phyloP scores from a whole-genome alignment of 139 green algal species.

The Haematococcus lacustris region DNA sequence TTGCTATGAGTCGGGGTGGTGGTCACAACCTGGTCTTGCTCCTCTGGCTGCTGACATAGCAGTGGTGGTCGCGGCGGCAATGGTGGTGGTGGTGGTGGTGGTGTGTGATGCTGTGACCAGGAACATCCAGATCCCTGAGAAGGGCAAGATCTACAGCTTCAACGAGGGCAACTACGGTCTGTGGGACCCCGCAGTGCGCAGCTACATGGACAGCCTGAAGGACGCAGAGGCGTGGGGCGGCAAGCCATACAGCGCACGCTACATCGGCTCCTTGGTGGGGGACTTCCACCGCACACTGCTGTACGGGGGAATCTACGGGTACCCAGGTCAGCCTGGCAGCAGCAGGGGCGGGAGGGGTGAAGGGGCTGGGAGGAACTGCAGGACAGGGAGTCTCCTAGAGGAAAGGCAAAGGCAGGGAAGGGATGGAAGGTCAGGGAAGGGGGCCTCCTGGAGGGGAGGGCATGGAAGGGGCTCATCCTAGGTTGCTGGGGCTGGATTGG shows the following conservation, averaged over 20 bases:
- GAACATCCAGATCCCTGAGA: constrained; percentile 68
- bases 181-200: constrained; percentile 65
- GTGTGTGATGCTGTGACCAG: background rate
- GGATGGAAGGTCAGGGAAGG: no score
- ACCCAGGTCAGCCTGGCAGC: constrained; percentile 49
- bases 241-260: constrained; percentile 92
- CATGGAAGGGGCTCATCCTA: no score
- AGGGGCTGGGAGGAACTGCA: no score
- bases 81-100: no score
- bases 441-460: no score
- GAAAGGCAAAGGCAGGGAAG: no score
- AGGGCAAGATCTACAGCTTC: constrained; percentile 97
- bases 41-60: no score
- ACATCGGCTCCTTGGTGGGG: constrained; percentile 92
- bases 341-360: background rate
- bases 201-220: constrained; percentile 80
- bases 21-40: no score
- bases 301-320: constrained; percentile 97
- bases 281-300: constrained; percentile 97
- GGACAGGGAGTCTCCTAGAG: no score
- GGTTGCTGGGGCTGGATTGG: no score
- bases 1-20: no score
- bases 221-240: constrained; percentile 57
- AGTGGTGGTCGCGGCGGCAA: no score
- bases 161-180: constrained; percentile 97